phyloP scores from a whole-genome alignment of 1,284 basidiomycete species.

The Trametes pubescens region DNA sequence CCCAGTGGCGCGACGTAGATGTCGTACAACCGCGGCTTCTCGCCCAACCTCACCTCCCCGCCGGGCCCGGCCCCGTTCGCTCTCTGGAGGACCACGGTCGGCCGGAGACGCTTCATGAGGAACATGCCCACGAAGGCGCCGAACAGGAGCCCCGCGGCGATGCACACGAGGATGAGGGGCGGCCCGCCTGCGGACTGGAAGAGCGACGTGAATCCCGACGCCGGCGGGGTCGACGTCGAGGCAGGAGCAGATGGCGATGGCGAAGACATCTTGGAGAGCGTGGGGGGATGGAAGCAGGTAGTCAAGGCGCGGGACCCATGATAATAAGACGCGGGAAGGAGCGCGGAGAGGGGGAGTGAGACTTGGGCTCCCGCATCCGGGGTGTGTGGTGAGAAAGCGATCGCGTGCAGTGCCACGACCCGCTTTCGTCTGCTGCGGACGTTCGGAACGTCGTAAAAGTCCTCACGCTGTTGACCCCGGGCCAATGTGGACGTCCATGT shows the following conservation, averaged over 20 bases:
- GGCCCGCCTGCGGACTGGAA: constrained; percentile 38
- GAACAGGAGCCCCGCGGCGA: constrained; percentile 41
- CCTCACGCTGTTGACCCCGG: constrained; percentile 1
- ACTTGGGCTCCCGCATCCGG: constrained; percentile 5
- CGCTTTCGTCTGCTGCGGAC: constrained; percentile 17
- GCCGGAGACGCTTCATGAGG: constrained; percentile 32
- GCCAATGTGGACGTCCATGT: constrained; percentile 1
- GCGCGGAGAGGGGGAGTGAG: constrained; percentile 8
- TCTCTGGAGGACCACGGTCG: constrained; percentile 20
- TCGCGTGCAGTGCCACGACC: constrained; percentile 14
- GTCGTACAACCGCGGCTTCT: constrained; percentile 6
- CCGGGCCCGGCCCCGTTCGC: constrained; percentile 9
- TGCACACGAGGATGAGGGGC: constrained; percentile 42
- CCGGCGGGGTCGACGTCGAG: constrained; percentile 3
- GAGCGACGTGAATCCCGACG: constrained; percentile 23
- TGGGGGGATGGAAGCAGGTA: background rate
- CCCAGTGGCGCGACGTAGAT: constrained; percentile 2
- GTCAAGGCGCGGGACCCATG: constrained; percentile 13
- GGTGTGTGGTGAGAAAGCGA: constrained; percentile 14
- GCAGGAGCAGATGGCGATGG: background rate
- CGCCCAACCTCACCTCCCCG: constrained; percentile 22
- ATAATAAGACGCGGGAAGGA: background rate
- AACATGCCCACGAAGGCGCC: constrained; percentile 35
- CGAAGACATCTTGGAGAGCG: background rate
- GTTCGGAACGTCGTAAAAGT: constrained; percentile 9